phyloP scores from a whole-genome alignment of 1,284 basidiomycete genomes.

The Omphalotus olearius region DNA sequence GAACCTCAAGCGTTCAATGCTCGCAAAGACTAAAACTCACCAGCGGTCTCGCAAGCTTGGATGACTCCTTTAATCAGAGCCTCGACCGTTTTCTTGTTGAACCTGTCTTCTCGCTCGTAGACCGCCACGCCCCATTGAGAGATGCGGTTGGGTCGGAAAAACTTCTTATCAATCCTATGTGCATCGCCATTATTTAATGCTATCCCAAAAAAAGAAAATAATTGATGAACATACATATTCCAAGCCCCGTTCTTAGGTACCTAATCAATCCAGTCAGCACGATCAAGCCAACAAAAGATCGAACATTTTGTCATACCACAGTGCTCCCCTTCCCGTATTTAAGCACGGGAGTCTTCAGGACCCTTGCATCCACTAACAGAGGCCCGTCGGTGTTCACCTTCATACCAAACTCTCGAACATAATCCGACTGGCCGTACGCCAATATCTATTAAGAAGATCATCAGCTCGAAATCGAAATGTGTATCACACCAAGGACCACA shows the following conservation, averaged over 20 bases:
- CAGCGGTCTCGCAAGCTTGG: background rate
- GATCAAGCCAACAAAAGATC: background rate
- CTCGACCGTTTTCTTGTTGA: slow-evolving; percentile 28
- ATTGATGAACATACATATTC: slow-evolving; percentile 51
- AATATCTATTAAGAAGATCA: slow-evolving; percentile 42
- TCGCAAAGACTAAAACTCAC: background rate
- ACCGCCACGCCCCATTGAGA: slow-evolving; percentile 56
- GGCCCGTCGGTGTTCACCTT: slow-evolving; percentile 46
- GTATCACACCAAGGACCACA: background rate
- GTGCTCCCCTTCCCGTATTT: slow-evolving; percentile 56
- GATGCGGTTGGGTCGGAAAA: slow-evolving; percentile 49
- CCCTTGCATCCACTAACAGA: background rate
- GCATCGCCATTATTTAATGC: no score
- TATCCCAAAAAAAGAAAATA: no score
- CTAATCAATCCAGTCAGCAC: background rate
- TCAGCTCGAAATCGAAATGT: background rate
- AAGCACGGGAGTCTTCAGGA: slow-evolving; percentile 23
- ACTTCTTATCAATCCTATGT: slow-evolving; percentile 43
- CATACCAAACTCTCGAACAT: slow-evolving; percentile 66
- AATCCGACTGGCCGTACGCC: slow-evolving; percentile 68
- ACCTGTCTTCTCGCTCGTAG: slow-evolving; percentile 56
- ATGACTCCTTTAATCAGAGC: slow-evolving; percentile 2
- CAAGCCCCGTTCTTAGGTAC: slow-evolving; percentile 36
- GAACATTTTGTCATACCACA: slow-evolving; percentile 41
- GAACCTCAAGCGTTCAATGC: background rate